phyloP scores from a whole-genome alignment of 2,329 filamentous ascomycete species.

The Aureobasidium sp. region DNA sequence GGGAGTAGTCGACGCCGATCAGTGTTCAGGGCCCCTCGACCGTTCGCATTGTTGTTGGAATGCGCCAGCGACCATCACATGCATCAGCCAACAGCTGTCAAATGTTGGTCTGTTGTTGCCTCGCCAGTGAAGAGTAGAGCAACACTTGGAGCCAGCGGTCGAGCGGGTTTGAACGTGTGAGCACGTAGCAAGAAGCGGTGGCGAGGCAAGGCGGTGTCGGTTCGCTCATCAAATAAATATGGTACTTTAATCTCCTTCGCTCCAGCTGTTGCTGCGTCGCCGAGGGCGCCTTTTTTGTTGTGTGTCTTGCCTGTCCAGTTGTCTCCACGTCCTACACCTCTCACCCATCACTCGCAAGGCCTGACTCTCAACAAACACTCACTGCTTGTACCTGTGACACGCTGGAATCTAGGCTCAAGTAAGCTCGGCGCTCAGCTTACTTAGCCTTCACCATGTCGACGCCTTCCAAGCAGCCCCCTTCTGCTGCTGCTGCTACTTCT shows the following conservation, averaged over 20 bases:
- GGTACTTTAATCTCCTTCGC: slow-evolving; percentile 13
- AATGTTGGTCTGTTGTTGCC: neutral
- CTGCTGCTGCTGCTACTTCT: slow-evolving; percentile 16
- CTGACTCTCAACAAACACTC: neutral
- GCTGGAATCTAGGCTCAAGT: slow-evolving; percentile 3
- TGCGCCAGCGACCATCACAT: neutral
- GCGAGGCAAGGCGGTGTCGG: slow-evolving; percentile 9
- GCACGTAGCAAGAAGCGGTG: neutral
- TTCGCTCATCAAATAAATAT: slow-evolving; percentile 4
- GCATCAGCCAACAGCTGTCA: neutral
- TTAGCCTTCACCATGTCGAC: slow-evolving; percentile 17
- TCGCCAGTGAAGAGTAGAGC: neutral
- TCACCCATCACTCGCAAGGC: neutral
- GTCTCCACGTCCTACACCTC: neutral
- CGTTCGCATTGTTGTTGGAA: slow-evolving; percentile 5
- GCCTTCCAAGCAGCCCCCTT: slow-evolving; percentile 14
- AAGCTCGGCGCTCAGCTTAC: slow-evolving; percentile 13
- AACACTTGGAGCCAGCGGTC: neutral
- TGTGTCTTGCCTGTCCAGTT: neutral
- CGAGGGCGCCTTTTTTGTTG: neutral
- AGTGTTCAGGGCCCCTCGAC: neutral
- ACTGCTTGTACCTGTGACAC: slow-evolving; percentile 9
- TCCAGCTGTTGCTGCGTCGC: neutral
- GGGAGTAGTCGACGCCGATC: neutral
- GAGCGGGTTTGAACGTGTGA: neutral